Base-by-base conservation (phyloP, 192 early-diverging fungal species). In the Paraglomus brasilianum region DNA sequence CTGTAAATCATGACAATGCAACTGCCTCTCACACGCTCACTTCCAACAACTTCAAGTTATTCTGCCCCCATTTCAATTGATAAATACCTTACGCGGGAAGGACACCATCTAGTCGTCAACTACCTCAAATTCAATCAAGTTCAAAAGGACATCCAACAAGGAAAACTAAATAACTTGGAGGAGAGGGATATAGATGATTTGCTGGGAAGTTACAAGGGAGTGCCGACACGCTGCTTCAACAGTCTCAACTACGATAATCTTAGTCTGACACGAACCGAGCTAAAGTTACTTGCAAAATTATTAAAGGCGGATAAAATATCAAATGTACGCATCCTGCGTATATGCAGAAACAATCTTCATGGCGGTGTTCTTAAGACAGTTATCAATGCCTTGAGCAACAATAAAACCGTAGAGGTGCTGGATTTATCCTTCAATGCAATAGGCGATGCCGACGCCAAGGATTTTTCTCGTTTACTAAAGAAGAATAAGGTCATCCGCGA, bases 141-240 rank as follows among this genome's bases (percentile, higher is more conserved):
- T 30, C 61, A 63, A 63, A 63, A 63, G 9, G 22, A 63, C 38
- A 63, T 63, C 24, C 17, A 44, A 13, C 36, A 63, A 63, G 61
- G 61, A 1, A 21, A 42, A 9, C 21, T 63, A 14, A 42, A 46
- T 45, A 44, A 63, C 30, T 47, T 63, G n/a, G 47, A 42, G 14
- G 61, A 63, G 38, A 63, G 14, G 8, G 61, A 63, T 10, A 14
- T 63, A n/a, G 61, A 63, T 24, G 61, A 63, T 22, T 63, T 63
- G 47, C 14, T 63, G 24, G 36, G 38, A 46, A 40, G 36, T 47
- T 63, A 63, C 14, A n/a, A 47, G 1, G 61, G 61, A n/a, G 0
- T 21, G 4, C 4, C 43, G 24, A 22, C 43, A n/a, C 41, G 8
- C 10, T 17, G 21, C 10, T 63, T n/a, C 38, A 45, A 63, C 44